These are phyloP conservation scores for Lodderomyces margitis DNA, from an alignment of 1,139 yeast genomes.

Conservation along the genomic window DNA sequence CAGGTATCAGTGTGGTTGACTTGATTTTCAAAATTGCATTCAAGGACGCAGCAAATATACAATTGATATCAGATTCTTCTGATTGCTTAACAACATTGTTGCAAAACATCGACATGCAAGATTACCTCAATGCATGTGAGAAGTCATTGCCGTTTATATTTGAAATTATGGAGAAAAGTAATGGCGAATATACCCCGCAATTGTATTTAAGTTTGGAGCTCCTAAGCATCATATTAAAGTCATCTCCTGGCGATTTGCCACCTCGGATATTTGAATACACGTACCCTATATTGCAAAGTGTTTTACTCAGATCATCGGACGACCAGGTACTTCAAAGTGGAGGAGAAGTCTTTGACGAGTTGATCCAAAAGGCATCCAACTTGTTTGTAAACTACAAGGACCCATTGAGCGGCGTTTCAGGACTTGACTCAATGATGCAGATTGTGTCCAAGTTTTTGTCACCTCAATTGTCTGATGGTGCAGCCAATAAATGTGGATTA, in stretches of 20 bases:
- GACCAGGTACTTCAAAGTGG: conserved; percentile 78
- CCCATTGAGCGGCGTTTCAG: conserved; percentile 41
- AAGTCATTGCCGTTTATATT: conserved; percentile 54
- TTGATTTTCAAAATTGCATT: conserved; percentile 64
- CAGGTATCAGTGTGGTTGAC: conserved; percentile 36
- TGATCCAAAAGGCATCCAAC: conserved; percentile 53
- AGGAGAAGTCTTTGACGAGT: conserved; percentile 67
- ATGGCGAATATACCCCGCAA: conserved; percentile 52
- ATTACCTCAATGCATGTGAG: conserved; percentile 49
- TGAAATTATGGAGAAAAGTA: conserved; percentile 25
- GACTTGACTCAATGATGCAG: conserved; percentile 53
- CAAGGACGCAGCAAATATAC: conserved; percentile 74
- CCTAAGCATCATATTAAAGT: conserved; percentile 54
- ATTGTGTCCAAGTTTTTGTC: conserved; percentile 71
- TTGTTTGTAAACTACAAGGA: conserved; percentile 42
- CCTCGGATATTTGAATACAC: conserved; percentile 45
- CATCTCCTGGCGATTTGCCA: conserved; percentile 42
- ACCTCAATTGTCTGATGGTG: conserved; percentile 72
- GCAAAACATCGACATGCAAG: conserved; percentile 40
- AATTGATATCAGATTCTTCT: conserved; percentile 60
- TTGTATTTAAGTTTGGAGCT: conserved; percentile 68
- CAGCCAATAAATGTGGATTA: conserved; percentile 72
- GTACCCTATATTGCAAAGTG: conserved; percentile 50
- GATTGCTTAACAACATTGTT: conserved; percentile 61
- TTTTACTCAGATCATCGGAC: conserved; percentile 61